A percentile compares a stretch with the other conserved stretches of the same genome.
These are phyloP conservation scores for Nakazawaea peltata DNA, from an alignment of 805 yeast genomes.

Conservation along the genomic window DNA sequence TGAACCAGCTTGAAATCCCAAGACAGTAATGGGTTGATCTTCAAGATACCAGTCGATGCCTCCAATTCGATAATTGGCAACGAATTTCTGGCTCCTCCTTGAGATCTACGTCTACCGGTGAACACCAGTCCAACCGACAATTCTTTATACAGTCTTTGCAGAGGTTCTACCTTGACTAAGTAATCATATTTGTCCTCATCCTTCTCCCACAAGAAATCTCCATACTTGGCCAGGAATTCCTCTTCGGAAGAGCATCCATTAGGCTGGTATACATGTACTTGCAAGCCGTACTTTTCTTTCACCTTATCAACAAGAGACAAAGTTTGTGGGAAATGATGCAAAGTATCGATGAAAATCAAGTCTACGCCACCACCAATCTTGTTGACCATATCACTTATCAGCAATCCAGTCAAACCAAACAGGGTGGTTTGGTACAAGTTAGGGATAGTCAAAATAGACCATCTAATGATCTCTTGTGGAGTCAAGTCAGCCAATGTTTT, in stretches of 20 bases:
- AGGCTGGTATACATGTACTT: constrained; percentile 65
- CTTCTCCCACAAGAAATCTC: constrained; percentile 74
- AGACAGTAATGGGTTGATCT: constrained; percentile 81
- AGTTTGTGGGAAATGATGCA: constrained; percentile 95
- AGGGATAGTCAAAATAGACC: constrained; percentile 85
- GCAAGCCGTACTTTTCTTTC: constrained; percentile 46
- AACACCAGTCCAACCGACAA: constrained; percentile 75
- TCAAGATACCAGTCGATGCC: constrained; percentile 57
- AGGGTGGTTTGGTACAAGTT: constrained; percentile 87
- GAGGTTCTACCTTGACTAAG: constrained; percentile 88
- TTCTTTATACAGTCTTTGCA: constrained; percentile 73
- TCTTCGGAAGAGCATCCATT: constrained; percentile 40
- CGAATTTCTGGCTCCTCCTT: constrained; percentile 75
- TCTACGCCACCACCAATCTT: constrained; percentile 51
- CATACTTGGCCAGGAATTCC: constrained; percentile 63
- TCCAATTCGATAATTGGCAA: constrained; percentile 76
- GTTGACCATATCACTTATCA: constrained; percentile 75
- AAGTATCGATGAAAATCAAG: constrained; percentile 79
- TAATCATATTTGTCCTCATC: constrained; percentile 80
- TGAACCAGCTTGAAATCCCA: constrained; percentile 76
- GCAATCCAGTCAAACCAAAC: constrained; percentile 88
- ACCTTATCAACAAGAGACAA: constrained; percentile 60
- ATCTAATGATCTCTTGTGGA: constrained; percentile 68
- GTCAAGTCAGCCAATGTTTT: constrained; percentile 41
- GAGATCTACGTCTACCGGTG: constrained; percentile 86